A percentile compares a stretch with the other conserved stretches of the same genome.
These are phyloP conservation scores for Rosa multiflora DNA, from an alignment of 306 rosid genomes.

Conservation along the genomic window DNA sequence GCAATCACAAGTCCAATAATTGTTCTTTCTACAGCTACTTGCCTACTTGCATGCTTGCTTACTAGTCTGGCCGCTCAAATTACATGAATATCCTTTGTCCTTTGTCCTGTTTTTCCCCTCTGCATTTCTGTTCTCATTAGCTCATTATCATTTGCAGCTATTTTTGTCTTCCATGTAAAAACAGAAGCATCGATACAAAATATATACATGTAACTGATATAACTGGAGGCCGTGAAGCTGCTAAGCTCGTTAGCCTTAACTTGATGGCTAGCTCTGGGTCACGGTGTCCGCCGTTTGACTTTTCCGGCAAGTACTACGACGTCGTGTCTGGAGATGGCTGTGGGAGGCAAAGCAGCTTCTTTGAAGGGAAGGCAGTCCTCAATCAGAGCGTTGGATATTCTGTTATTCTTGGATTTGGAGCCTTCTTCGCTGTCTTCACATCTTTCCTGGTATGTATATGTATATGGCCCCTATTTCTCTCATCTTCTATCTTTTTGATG, in stretches of 20 bases:
- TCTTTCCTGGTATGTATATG: conserved; percentile 62
- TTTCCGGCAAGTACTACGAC: conserved; percentile 63
- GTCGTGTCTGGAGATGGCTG: conserved; percentile 52
- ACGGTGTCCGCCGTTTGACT: conserved; percentile 79
- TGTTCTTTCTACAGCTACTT: too few species aligned
- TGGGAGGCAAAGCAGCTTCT: conserved; percentile 82
- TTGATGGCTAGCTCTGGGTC: conserved; percentile 39
- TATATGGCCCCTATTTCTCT: neutral
- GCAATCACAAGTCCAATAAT: too few species aligned
- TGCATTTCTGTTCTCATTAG: too few species aligned
- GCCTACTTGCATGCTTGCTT: too few species aligned
- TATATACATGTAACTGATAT: neutral
- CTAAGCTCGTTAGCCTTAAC: neutral
- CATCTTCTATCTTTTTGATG: conserved; percentile 1
- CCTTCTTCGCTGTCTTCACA: conserved; percentile 88
- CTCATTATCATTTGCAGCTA: too few species aligned
- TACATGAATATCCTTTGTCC: too few species aligned
- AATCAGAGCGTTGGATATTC: conserved; percentile 83
- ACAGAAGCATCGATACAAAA: too few species aligned
- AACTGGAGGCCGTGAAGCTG: neutral
- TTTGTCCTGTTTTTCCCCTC: too few species aligned
- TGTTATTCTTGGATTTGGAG: conserved; percentile 89
- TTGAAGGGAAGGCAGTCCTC: conserved; percentile 75
- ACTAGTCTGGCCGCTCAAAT: too few species aligned
- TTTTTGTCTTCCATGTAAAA: too few species aligned